Conservation (phyloP, 2,329 filamentous ascomycete genomes). For the Ramularia endophylla region DNA sequence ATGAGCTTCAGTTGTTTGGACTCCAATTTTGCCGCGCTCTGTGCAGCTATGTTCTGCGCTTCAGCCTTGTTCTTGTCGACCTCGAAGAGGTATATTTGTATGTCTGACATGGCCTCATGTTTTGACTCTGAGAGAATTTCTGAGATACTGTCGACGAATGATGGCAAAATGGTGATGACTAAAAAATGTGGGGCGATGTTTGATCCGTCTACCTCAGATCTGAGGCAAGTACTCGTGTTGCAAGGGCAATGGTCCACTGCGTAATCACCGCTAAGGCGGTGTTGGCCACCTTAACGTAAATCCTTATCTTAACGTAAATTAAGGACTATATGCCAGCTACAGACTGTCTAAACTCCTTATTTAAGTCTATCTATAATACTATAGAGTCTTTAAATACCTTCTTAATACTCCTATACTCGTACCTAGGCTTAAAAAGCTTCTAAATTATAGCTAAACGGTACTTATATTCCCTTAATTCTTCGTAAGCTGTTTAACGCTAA, state of each 20-base stretch:
- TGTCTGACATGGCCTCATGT: slow-evolving; percentile 43
- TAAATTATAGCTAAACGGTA: neutral
- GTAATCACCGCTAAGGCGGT: no score
- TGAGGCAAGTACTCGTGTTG: no score
- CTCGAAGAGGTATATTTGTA: slow-evolving; percentile 48
- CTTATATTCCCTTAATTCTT: neutral
- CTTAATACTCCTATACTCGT: neutral
- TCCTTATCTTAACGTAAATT: no score
- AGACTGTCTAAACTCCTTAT: no score
- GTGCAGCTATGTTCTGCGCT: slow-evolving; percentile 38
- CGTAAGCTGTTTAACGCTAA: neutral
- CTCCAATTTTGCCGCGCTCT: slow-evolving; percentile 47
- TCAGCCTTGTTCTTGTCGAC: slow-evolving; percentile 44
- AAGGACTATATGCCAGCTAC: no score
- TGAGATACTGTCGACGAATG: neutral
- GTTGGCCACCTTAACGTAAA: no score
- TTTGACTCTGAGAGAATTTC: slow-evolving; percentile 2
- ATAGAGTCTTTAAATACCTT: neutral
- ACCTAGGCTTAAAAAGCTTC: neutral
- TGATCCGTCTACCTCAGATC: no score
- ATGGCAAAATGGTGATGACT: neutral
- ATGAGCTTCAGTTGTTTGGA: slow-evolving; percentile 56
- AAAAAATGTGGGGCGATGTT: slow-evolving; percentile 1
- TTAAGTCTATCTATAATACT: no score
- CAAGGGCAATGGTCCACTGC: no score